Conservation (phyloP, 179 eudicot species). For the Heliamphora pulchella region DNA sequence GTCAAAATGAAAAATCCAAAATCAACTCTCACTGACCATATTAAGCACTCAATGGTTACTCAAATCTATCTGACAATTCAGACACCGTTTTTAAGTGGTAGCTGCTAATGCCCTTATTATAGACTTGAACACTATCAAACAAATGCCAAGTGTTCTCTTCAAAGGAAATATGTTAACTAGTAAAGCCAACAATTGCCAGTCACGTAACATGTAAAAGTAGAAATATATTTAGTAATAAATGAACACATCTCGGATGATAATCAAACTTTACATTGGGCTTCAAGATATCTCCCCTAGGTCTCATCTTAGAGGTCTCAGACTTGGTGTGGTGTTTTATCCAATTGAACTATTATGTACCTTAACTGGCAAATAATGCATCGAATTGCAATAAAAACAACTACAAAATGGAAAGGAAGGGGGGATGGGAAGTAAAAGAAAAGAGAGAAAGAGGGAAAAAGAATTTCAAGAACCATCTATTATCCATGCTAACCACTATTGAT, state of each 20-base stretch:
- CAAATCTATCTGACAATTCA: background rate
- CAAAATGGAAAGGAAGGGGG: background rate
- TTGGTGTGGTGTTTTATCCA: background rate
- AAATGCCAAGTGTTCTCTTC: background rate
- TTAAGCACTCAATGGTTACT: background rate
- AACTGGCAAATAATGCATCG: background rate
- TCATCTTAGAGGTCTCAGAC: background rate
- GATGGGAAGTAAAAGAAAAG: background rate
- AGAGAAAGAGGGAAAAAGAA: background rate
- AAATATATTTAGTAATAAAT: background rate
- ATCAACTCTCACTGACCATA: background rate
- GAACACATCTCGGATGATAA: background rate
- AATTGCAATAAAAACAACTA: constrained; percentile 3
- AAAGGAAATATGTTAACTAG: background rate
- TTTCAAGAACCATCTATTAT: background rate
- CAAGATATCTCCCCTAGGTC: constrained; percentile 1
- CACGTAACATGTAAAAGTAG: background rate
- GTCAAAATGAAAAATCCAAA: background rate
- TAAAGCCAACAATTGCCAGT: background rate
- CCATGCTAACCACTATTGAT: background rate
- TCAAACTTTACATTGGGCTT: background rate
- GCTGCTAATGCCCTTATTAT: background rate
- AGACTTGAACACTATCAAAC: background rate
- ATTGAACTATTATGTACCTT: constrained; percentile 1
- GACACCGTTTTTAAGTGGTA: background rate